Conservation (phyloP, 192 early-diverging fungal genomes). For the Mortierella antarctica region DNA sequence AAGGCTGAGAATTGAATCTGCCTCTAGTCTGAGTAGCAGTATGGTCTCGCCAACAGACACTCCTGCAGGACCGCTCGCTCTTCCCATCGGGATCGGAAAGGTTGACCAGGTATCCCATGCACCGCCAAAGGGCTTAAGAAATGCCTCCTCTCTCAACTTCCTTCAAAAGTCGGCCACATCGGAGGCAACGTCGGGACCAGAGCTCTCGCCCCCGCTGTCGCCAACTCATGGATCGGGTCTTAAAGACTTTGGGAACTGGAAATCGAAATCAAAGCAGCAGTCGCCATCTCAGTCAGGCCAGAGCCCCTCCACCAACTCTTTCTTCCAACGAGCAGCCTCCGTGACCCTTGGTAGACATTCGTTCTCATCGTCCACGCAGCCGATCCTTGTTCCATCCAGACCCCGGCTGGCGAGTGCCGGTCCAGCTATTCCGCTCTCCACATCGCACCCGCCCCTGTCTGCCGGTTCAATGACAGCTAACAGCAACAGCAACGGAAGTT, state of each 20-base stretch:
- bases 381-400: constrained; percentile 20
- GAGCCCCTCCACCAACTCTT: constrained; percentile 29
- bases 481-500: background rate
- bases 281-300: background rate
- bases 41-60: constrained; percentile 1
- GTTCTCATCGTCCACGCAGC: constrained; percentile 7
- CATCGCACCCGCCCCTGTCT: constrained; percentile 25
- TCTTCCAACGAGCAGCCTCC: constrained; percentile 39
- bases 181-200: constrained; percentile 6
- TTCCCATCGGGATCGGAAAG: background rate
- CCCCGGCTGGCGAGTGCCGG: background rate
- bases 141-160: constrained; percentile 3
- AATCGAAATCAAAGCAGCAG: constrained; percentile 12
- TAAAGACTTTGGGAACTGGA: constrained; percentile 22
- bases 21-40: background rate
- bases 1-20: constrained; percentile 14
- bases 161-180: constrained; percentile 4
- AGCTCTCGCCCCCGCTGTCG: constrained; percentile 31
- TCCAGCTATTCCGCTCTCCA: constrained; percentile 14
- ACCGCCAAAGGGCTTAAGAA: constrained; percentile 6
- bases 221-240: constrained; percentile 12
- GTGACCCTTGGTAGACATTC: constrained; percentile 39
- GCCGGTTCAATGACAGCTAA: background rate
- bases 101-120: background rate
- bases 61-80: background rate